These are phyloP conservation scores for Trichoderma asperellum DNA, from an alignment of 2,329 filamentous ascomycete genomes.

Conservation along the genomic window DNA sequence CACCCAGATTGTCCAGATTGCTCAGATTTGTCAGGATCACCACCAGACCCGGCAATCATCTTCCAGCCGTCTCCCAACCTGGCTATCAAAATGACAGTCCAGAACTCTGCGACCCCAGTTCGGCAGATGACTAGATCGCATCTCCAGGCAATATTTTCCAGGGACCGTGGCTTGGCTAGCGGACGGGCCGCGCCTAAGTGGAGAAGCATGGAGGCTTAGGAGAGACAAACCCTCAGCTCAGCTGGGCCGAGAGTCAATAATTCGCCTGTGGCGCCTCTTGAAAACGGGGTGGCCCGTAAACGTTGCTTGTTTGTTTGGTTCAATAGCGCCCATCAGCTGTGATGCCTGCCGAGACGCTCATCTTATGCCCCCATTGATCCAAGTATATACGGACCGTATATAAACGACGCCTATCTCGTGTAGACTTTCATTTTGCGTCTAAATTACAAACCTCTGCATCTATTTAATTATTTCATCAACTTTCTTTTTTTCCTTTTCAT, in stretches of 20 bases:
- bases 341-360: neutral
- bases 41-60: neutral
- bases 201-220: neutral
- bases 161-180: slow-evolving; percentile 16
- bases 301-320: neutral
- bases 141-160: slow-evolving; percentile 1
- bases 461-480: neutral
- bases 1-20: neutral
- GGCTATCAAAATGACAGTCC: neutral
- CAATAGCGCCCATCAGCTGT: neutral
- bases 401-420: neutral
- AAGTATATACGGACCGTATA: neutral
- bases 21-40: neutral
- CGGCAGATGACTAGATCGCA: neutral
- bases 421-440: neutral
- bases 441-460: neutral
- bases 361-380: neutral
- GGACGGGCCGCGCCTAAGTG: slow-evolving; percentile 21
- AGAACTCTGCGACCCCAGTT: neutral
- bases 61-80: neutral
- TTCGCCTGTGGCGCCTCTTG: slow-evolving; percentile 14
- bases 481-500: neutral
- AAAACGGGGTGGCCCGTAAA: slow-evolving; percentile 19
- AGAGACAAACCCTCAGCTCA: slow-evolving; percentile 8
- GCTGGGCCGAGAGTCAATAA: slow-evolving; percentile 8